These are phyloP conservation scores for Ogataea paraovalis DNA, from an alignment of 805 yeast species.

Conservation along the genomic window DNA sequence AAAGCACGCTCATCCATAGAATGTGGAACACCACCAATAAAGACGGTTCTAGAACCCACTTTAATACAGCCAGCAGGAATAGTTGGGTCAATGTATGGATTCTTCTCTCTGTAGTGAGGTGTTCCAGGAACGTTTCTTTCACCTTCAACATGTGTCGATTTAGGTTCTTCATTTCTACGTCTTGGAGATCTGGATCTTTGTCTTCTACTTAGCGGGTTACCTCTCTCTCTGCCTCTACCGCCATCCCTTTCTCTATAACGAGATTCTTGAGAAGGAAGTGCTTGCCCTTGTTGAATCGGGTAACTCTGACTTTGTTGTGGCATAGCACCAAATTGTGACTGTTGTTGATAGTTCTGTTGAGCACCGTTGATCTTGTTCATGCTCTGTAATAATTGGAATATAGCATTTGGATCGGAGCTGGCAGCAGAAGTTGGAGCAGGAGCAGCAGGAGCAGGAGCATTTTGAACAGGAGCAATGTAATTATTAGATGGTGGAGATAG, in stretches of 20 bases:
- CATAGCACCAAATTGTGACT: constrained; percentile 15
- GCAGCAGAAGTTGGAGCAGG: no score
- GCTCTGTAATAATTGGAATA: constrained; percentile 51
- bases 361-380: constrained; percentile 34
- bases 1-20: constrained; percentile 74
- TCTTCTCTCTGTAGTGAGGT: constrained; percentile 73
- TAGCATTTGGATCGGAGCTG: constrained; percentile 36
- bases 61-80: constrained; percentile 77
- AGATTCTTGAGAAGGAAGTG: constrained; percentile 20
- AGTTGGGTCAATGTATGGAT: constrained; percentile 63
- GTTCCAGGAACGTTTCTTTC: constrained; percentile 69
- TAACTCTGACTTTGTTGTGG: constrained; percentile 17
- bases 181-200: constrained; percentile 54
- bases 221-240: constrained; percentile 24
- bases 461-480: constrained; percentile 8
- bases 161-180: constrained; percentile 20
- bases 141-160: constrained; percentile 39
- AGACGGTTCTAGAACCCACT: constrained; percentile 85
- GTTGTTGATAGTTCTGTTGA: constrained; percentile 21
- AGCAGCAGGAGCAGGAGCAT: constrained; percentile 2
- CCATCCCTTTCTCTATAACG: constrained; percentile 27
- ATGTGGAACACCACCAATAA: constrained; percentile 90
- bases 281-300: constrained; percentile 3
- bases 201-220: constrained; percentile 39
- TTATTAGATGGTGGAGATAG: constrained; percentile 5